Base-by-base conservation (phyloP, 176 grass and related monocot species). In the Dendrocalamus sinicus region DNA sequence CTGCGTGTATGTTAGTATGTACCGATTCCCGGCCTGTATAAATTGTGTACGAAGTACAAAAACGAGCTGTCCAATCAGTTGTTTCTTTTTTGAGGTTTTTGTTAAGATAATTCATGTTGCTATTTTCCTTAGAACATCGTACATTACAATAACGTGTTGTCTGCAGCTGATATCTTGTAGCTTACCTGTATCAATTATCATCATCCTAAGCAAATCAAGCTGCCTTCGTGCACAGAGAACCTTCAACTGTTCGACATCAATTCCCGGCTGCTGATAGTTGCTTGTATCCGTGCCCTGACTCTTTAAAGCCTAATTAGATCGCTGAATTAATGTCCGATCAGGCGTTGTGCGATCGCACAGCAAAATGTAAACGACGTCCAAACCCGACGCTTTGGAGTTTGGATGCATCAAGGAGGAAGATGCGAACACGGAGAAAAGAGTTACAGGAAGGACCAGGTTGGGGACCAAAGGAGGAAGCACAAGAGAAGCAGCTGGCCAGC, bases 11-110 rank as follows among this genome's bases (percentile, higher is more conserved):
- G 79, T 90, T 45, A 45, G 44, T 45, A 45, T 48, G 47, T 14
- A 79, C 59, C 40, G 74, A 68, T 60, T 30, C 22, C 53, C 30
- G 22, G 80, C 80, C 40, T 90, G 68, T 84, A 91, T 79, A 59
- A 59, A 67, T 30, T 84, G 67, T 79, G 72, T 45, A 16, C 17
- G 50, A 12, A 72, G 35, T 48, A 20, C 37, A 52, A 67, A 84
- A 79, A 62, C 14, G 75, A 62, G 55, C 39, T 78, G 26, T 43
- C 8, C 59, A 57, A 82, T 72, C n/a, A 23, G 57, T 41, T 85
- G 57, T 72, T 59, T 9, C 11, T 40, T 72, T 72, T 55, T 15
- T 7, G 10, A 12, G 32, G 50, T 24, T 76, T 50, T 4, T 68
- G 15, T 10, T 26, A 30, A 35, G 17, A 45, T 54, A 9, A 14